Conservation (phyloP, 768 basidiomycete species). For the Melanogaster broomeanus region DNA sequence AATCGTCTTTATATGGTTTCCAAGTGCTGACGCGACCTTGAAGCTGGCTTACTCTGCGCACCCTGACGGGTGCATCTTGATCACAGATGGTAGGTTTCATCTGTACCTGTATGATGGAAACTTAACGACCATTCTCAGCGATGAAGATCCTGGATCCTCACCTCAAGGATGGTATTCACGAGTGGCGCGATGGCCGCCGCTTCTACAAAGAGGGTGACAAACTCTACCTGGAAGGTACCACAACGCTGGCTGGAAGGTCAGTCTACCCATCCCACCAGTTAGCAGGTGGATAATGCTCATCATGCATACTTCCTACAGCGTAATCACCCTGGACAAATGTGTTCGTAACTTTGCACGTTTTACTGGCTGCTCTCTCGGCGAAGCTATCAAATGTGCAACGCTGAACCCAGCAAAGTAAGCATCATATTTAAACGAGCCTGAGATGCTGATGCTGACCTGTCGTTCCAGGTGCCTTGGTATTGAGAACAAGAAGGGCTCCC, state of each 20-base stretch:
- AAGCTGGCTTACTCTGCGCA: constrained; percentile 83
- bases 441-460: not conserved
- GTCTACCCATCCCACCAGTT: constrained; percentile 11
- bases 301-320: constrained; percentile 41
- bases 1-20: not conserved
- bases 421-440: not conserved
- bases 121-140: constrained; percentile 43
- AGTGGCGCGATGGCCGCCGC: constrained; percentile 83
- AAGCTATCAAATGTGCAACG: constrained; percentile 86
- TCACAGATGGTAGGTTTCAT: constrained; percentile 74
- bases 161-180: constrained; percentile 79
- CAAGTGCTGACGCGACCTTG: not conserved
- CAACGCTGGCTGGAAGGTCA: constrained; percentile 87
- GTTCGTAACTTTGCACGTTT: constrained; percentile 84
- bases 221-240: constrained; percentile 81
- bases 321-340: constrained; percentile 81
- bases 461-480: constrained; percentile 68
- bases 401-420: constrained; percentile 78
- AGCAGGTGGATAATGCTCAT: not conserved
- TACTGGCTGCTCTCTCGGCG: constrained; percentile 79
- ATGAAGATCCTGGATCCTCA: constrained; percentile 87
- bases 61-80: constrained; percentile 83
- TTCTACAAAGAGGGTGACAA: constrained; percentile 81
- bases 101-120: not conserved
- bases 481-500: constrained; percentile 76